Evolutionary conservation across 768 basidiomycete species (phyloP), one percentile per base, ranked within the genome.

Genomic region (Cystobasidium onofrii): DNA sequence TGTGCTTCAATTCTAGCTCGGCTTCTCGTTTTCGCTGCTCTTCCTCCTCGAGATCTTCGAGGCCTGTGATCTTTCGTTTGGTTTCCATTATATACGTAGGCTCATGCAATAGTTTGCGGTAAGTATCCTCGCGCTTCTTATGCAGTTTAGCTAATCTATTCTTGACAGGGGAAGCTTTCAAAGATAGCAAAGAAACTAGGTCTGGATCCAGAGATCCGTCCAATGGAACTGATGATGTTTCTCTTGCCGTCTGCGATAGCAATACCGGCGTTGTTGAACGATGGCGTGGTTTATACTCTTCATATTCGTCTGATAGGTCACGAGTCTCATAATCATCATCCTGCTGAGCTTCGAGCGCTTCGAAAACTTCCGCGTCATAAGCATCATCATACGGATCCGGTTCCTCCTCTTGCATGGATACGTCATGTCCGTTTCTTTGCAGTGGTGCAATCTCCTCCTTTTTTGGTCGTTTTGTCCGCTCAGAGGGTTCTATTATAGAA

Each of bases 261-360:
- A 29, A 6, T 13, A 27, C 57, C 6, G 57, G 57, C 20, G 57
- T 60, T 13, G 31, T 60, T 17, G 57, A 29, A 7, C 39, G 31
- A 4, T 25, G 12, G 3, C 46, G 10, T 50, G 25, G 66, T 2
- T 7, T 33, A 27, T 46, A 54, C 18, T 17, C 31, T 9, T 54
- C 66, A 31, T 69, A 69, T 29, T 69, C 66, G 36, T 69, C 66
- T 20, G 66, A 69, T 12, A 69, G 50, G 31, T 69, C 66, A 3
- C 66, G 41, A n/a, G 50, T 54, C 2, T 69, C 66, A 29, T 69
- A 69, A 31, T 69, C 46, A 31, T 54, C 46, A 31, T 34, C 44
- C 31, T n/a, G 33, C 64, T 69, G 27, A 46, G 27, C 44, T 36
- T 41, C 63, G 3, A 46, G 29, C 9, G 63, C 39, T 23, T 64